Evolutionary conservation across 805 yeast species (phyloP), one percentile per base, ranked within the genome.

Genomic region (Candida berthetii): DNA sequence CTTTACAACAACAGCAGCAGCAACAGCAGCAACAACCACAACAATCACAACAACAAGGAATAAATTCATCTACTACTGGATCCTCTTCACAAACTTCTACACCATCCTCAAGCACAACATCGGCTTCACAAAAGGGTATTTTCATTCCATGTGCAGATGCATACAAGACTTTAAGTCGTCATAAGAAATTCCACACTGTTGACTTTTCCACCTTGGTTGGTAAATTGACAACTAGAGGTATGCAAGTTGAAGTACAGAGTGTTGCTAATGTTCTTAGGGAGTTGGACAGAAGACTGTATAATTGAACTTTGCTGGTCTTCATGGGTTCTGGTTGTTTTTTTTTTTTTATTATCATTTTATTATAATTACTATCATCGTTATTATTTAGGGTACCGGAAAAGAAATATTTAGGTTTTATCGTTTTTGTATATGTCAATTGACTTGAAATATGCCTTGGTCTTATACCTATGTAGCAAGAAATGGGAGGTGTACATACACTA

Each of bases 81-180:
- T 11, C 25, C 5, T 22, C 40, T 6, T 22, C 24, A 6, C 24
- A 22, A 7, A 24, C 7, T 31, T 18, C 33, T 14, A 22, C 31
- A 20, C 24, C 25, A 28, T 29, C 31, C 15, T 11, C 35, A 10
- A 20, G 25, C 7, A 13, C 27, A 3, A 8, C 15, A 14, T 4
- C 18, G 3, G 19, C 20, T 13, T 14, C 31, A 5, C 38, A 35
- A 31, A 50, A 45, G 42, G 76, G 67, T 38, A 75, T 79, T 53
- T 89, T 79, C 49, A 86, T 89, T 37, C 95, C 96, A 2, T 84
- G 93, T 55, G 80, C 90, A 13, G 96, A 89, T 53, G 96, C 96
- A 0, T 89, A 87, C 64, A 84, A 82, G 61, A 86, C 96, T 3
- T 71, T 90, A 39, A 80, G 90, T 27, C 69, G 95, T 43, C 96